phyloP scores from a whole-genome alignment of 495 filamentous ascomycete species.

The Cladorrhinum samala region DNA sequence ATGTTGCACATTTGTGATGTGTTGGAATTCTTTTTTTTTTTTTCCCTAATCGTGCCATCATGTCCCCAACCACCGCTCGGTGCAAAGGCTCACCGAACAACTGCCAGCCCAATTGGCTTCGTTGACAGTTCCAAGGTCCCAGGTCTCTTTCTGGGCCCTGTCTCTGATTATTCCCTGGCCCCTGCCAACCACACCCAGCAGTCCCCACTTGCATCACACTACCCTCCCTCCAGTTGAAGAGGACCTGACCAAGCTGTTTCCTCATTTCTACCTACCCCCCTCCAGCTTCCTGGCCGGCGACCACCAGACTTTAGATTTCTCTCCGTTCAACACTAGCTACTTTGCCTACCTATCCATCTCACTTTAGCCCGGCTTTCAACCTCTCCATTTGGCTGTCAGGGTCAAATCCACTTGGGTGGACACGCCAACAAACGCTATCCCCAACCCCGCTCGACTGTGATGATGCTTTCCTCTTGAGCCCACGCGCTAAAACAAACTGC shows the following conservation, averaged over 20 bases:
- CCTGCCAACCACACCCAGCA: neutral
- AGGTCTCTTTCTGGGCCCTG: neutral
- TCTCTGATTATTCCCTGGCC: neutral
- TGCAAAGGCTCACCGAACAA: neutral
- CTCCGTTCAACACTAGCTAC: no score
- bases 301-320: no score
- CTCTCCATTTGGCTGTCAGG: no score
- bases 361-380: no score
- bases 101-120: neutral
- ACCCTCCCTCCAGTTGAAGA: neutral
- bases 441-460: neutral
- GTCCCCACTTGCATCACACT: neutral
- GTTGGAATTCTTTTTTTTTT: neutral
- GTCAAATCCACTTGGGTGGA: neutral
- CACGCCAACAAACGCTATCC: neutral
- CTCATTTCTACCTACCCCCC: neutral
- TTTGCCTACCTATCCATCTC: no score
- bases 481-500: neutral
- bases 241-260: neutral
- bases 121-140: neutral
- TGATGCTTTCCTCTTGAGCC: neutral
- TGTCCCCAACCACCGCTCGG: neutral
- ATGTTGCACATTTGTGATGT: neutral
- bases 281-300: neutral
- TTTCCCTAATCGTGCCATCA: neutral